Percentiles rank a stretch among this genome's conserved stretches.
phyloP scores from a whole-genome alignment of 2,329 filamentous ascomycete genomes.

The Alternaria alternata region DNA sequence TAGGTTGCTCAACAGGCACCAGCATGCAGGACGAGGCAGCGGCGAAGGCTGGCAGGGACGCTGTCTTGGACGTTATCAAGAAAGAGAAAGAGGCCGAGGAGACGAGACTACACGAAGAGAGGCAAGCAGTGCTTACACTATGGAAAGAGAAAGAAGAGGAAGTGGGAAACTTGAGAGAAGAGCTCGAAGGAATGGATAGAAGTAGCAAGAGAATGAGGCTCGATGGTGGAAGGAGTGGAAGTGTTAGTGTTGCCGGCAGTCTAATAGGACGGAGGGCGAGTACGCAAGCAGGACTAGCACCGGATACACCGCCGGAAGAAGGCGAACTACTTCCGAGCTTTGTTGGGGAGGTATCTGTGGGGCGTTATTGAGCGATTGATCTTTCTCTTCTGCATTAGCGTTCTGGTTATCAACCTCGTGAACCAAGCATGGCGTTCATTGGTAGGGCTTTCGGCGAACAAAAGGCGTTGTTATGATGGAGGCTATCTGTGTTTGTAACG shows the following conservation, averaged over 20 bases:
- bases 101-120: constrained; percentile 27
- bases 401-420: constrained; percentile 7
- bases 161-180: constrained; percentile 25
- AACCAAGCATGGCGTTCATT: constrained; percentile 11
- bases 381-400: background rate
- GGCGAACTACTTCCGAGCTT: constrained; percentile 32
- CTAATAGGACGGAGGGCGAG: constrained; percentile 17
- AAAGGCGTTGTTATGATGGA: constrained; percentile 5
- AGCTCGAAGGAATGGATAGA: constrained; percentile 32
- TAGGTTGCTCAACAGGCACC: constrained; percentile 63
- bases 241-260: constrained; percentile 23
- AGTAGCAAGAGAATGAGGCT: constrained; percentile 31
- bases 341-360: constrained; percentile 29
- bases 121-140: constrained; percentile 29
- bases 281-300: constrained; percentile 19
- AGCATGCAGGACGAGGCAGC: constrained; percentile 62
- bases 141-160: constrained; percentile 37
- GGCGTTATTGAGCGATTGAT: constrained; percentile 13
- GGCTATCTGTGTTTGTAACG: background rate
- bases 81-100: constrained; percentile 29
- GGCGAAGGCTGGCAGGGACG: constrained; percentile 60
- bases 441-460: background rate
- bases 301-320: constrained; percentile 37
- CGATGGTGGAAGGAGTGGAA: constrained; percentile 22
- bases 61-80: constrained; percentile 47